Base-by-base conservation (phyloP, 2,329 filamentous ascomycete genomes). In the Fusarium sp. region DNA sequence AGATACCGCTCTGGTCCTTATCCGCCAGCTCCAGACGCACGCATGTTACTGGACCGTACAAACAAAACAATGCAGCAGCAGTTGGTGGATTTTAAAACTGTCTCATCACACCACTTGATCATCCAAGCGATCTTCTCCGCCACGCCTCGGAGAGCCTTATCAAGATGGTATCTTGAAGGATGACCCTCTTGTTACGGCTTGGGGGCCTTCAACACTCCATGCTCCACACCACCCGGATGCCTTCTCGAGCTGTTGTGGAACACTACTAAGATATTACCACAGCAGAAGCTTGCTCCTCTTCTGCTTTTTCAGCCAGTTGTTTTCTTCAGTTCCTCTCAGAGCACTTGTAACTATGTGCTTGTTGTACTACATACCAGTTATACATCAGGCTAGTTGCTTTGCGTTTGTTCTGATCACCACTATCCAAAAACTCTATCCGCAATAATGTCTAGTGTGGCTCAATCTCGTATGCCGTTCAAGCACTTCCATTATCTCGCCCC, bases 151-250 rank as follows among this genome's bases (percentile, higher is more conserved):
- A 35, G 45, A 55, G 57, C 41, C 33, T 36, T 45, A 42, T 43
- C 48, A 56, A 37, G 38, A 48, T 60, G 54, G 36, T 31, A 49
- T 53, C 43, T 38, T 31, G 29, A 49, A 52, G 31, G 46, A 36
- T 50, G n/a, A 38, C 32, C 32, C 15, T 43, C 21, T 49, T 47
- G 42, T 42, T 36, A 45, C 25, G 37, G 32, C 43, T 56, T 44
- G 27, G 37, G 37, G 37, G 32, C 39, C 57, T 45, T 41, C 32
- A 38, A 38, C 31, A 39, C 50, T 65, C 55, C 41, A 51, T 25
- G 17, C 47, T 53, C 56, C 54, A 64, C 65, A 49, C 63, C 53
- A 54, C 55, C 37, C 51, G 38, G 47, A 53, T 43, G 41, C 49
- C 42, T 54, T 51, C 44, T 64, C 42, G 15, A 49, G 58, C 43